A percentile compares a stretch with the other conserved stretches of the same genome.
Evolutionary conservation across 1,284 basidiomycete species (phyloP).

Genomic region (Ganoderma lingzhi): DNA sequence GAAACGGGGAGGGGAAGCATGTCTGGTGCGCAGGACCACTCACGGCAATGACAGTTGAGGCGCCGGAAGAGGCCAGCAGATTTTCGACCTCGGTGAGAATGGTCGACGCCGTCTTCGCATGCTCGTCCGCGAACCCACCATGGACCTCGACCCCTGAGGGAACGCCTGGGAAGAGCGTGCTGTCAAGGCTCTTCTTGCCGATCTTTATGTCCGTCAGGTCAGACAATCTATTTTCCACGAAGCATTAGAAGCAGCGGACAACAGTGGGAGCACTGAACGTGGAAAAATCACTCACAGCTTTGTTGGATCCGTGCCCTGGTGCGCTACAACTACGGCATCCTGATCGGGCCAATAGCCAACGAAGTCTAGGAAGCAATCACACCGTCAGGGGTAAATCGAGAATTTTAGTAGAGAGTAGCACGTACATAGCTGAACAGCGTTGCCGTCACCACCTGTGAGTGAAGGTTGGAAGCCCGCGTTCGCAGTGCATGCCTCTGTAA

Average conservation of each 20-base stretch:
- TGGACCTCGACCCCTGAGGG: slow-evolving; percentile 51
- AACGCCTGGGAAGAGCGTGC: slow-evolving; percentile 57
- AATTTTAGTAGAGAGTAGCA: not conserved
- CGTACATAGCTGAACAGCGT: slow-evolving; percentile 52
- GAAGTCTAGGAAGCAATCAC: slow-evolving; percentile 43
- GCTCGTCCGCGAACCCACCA: slow-evolving; percentile 56
- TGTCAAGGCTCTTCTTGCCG: slow-evolving; percentile 41
- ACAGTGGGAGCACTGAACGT: not conserved
- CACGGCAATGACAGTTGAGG: slow-evolving; percentile 47
- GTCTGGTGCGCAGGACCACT: slow-evolving; percentile 8
- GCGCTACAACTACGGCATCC: slow-evolving; percentile 56
- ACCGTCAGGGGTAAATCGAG: not conserved
- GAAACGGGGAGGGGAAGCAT: not conserved
- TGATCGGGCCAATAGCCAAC: slow-evolving; percentile 56
- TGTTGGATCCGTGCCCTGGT: slow-evolving; percentile 61
- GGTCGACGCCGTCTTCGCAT: slow-evolving; percentile 47
- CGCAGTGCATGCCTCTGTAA: slow-evolving; percentile 47
- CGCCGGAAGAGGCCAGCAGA: slow-evolving; percentile 44
- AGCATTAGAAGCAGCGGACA: not conserved
- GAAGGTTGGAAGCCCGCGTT: slow-evolving; percentile 52
- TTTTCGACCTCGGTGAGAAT: slow-evolving; percentile 48
- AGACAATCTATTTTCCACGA: slow-evolving; percentile 44
- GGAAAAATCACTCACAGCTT: slow-evolving; percentile 43
- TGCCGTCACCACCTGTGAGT: slow-evolving; percentile 55
- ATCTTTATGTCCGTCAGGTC: slow-evolving; percentile 58